Base-by-base conservation (phyloP, 2,329 filamentous ascomycete species). In the Diaporthe aspalathi region DNA sequence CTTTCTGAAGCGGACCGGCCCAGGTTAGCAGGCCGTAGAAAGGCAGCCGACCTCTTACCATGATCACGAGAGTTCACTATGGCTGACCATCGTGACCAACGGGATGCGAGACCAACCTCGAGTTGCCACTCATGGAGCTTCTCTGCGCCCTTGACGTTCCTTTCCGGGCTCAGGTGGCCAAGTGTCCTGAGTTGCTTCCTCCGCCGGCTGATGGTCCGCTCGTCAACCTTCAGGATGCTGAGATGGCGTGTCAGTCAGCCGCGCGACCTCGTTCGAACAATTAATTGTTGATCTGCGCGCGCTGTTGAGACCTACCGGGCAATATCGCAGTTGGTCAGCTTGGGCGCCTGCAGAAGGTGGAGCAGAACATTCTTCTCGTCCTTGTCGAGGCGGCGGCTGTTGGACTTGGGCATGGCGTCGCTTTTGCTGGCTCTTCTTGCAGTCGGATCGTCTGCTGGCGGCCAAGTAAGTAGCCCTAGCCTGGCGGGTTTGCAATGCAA, bases 51-150 rank as follows among this genome's bases (percentile, higher is more conserved):
- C 27, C 16, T 24, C 11, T 3, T 40, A n/a, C 57, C 38, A 47
- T 12, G 24, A n/a, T 9, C 20, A 45, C 14, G 27, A 49, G n/a
- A 9, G 27, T n/a, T n/a, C 38, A 62, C 29, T 11, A 54, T 32
- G 17, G 17, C 17, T n/a, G 17, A 32, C 12, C 29, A 14, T 29
- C 1, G 27, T 27, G 16, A 45, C 16, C 24, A 29, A 20, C n/a
- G 50, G n/a, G 32, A 24, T 22, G 57, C 40, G 16, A 56, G n/a
- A 62, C 70, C 20, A 29, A 72, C 72, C 70, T 73, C 72, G 29
- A 73, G 70, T 43, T 73, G 72, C 72, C 72, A 73, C 32, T 67
- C 65, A 27, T 67, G 65, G 22, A 73, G 65, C 57, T 73, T 73
- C 67, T 73, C 69, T 17, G 72, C 72, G 52, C 66, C 66, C n/a